Conservation (phyloP, 768 basidiomycete species). For the Melanogaster broomeanus region DNA sequence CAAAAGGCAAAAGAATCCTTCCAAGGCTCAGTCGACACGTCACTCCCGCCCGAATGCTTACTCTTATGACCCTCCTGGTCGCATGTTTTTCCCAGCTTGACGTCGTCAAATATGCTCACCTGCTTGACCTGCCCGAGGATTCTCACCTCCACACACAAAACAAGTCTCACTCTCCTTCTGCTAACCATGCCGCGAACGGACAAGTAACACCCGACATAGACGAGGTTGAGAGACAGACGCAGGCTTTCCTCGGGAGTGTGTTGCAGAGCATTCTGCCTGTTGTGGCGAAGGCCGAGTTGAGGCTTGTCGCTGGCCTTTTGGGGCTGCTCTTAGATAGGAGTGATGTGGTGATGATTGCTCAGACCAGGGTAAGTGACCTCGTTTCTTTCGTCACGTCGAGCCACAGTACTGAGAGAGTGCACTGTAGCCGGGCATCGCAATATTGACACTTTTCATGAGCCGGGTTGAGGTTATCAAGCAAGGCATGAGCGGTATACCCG, state of each 20-base stretch:
- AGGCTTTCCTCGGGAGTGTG: slow-evolving; percentile 83
- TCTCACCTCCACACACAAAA: slow-evolving; percentile 33
- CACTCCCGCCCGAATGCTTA: slow-evolving; percentile 75
- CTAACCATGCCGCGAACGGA: slow-evolving; percentile 11
- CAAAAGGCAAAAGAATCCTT: slow-evolving; percentile 92
- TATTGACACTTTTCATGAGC: slow-evolving; percentile 88
- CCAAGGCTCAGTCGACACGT: slow-evolving; percentile 88
- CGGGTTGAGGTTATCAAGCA: slow-evolving; percentile 93
- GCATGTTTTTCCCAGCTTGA: slow-evolving; percentile 95
- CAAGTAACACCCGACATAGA: slow-evolving; percentile 43
- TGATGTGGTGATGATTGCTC: slow-evolving; percentile 69
- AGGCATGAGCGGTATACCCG: slow-evolving; percentile 50
- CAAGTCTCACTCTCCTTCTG: slow-evolving; percentile 13
- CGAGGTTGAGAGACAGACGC: slow-evolving; percentile 86
- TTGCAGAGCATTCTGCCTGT: slow-evolving; percentile 86
- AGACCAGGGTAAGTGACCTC: slow-evolving; percentile 67
- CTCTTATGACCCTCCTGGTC: slow-evolving; percentile 86
- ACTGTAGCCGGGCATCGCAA: slow-evolving; percentile 82
- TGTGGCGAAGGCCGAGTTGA: slow-evolving; percentile 75
- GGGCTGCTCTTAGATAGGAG: slow-evolving; percentile 81
- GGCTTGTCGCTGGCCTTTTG: slow-evolving; percentile 84
- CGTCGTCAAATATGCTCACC: slow-evolving; percentile 76
- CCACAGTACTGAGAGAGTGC: not conserved
- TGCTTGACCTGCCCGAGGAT: slow-evolving; percentile 69
- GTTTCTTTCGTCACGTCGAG: not conserved